A percentile compares a stretch with the other conserved stretches of the same genome.
Evolutionary conservation across 2,329 filamentous ascomycete species (phyloP).

Genomic region (Colletotrichum sp.): DNA sequence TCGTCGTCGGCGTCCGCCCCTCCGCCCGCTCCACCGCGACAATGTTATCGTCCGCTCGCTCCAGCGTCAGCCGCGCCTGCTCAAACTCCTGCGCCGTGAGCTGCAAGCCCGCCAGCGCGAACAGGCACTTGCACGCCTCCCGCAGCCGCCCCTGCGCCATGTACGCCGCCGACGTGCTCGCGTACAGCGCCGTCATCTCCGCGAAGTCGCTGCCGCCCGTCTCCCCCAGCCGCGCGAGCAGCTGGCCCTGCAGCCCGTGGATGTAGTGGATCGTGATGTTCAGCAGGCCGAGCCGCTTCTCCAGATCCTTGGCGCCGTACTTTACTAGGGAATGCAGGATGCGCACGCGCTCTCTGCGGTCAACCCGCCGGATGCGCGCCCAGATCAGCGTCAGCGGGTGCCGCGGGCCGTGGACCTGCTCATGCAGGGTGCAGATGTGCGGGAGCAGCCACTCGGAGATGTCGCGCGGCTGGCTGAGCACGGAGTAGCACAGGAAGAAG

Average conservation of each 20-base stretch:
- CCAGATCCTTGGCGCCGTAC: background rate
- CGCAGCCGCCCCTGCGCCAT: background rate
- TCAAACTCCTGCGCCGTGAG: background rate
- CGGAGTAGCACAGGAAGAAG: background rate
- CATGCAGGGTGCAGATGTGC: background rate
- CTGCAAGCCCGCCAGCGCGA: background rate
- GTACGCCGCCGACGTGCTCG: background rate
- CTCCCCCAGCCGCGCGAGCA: background rate
- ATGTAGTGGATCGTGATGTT: background rate
- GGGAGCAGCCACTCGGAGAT: background rate
- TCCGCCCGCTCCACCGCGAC: background rate
- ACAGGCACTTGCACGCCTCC: background rate
- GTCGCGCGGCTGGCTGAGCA: background rate
- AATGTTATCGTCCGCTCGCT: background rate
- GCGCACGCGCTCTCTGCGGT: background rate
- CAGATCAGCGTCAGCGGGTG: background rate
- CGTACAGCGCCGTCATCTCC: background rate
- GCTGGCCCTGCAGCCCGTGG: background rate
- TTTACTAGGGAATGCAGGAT: background rate
- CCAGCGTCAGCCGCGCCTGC: background rate
- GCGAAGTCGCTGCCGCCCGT: background rate
- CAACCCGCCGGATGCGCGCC: background rate
- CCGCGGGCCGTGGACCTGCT: background rate
- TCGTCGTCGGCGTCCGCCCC: background rate
- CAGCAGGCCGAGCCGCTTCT: background rate